Evolutionary conservation across 2,329 filamentous ascomycete species (phyloP).

Genomic region (Coniochaeta sp.): DNA sequence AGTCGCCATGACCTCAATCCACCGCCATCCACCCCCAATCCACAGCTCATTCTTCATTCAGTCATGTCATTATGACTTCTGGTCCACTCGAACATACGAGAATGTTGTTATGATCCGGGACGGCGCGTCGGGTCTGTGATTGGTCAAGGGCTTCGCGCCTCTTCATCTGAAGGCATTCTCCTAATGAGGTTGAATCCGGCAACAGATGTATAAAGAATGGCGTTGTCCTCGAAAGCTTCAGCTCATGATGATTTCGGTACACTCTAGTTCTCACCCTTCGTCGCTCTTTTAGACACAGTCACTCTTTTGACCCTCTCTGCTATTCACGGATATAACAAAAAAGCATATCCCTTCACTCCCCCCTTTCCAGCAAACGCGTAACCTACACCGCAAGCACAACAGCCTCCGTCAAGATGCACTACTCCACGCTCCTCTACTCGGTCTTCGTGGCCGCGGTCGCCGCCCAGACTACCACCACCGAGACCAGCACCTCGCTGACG

Average conservation of each 20-base stretch:
- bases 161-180: background rate
- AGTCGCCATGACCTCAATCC: background rate
- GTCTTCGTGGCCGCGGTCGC: conserved; percentile 18
- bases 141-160: background rate
- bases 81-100: background rate
- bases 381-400: background rate
- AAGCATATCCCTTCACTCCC: background rate
- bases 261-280: background rate
- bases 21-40: background rate
- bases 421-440: conserved; percentile 15
- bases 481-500: conserved; percentile 14
- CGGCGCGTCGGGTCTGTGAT: background rate
- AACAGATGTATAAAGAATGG: background rate
- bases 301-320: conserved; percentile 8
- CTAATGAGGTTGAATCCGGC: background rate
- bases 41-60: background rate
- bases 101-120: background rate
- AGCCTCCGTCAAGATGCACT: conserved; percentile 17
- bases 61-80: background rate
- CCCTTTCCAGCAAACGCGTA: background rate
- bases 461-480: conserved; percentile 15
- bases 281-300: conserved; percentile 3
- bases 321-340: conserved; percentile 17
- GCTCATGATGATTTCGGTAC: background rate
- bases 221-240: background rate